Evolutionary conservation across 2,329 filamentous ascomycete species (phyloP), one percentile per base, ranked within the genome.

Genomic region (Trichoderma harzianum): DNA sequence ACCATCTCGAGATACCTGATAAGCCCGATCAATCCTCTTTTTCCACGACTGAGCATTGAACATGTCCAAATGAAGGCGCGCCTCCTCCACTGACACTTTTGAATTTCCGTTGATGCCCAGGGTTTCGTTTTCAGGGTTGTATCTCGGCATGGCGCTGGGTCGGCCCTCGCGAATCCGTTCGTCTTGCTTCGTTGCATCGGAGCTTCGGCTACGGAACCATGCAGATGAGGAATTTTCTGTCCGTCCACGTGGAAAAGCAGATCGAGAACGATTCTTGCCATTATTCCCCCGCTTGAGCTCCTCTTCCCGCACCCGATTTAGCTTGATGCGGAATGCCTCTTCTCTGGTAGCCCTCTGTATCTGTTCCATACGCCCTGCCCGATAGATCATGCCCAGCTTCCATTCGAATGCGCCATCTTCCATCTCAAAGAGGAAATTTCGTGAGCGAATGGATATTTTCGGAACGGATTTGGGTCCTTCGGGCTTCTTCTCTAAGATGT

Each of bases 331-430:
- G 81, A 97, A 98, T 0, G 95, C 95, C 75, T 97, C 94, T 79
- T 97, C 94, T 57, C 96, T 90, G 5, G 95, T 95, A 69, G 97
- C 84, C 24, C 96, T 89, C 80, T 98, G 96, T 79, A 92, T 91
- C 81, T 98, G 95, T 80, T 99, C 96, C 70, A 95, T 85, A 24
- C 95, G 86, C 0, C 97, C 96, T 60, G 93, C 90, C 36, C 95
- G 91, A 80, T 98, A 99, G 66, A 99, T 99, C 78, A 94, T 91
- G 18, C 95, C 94, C 11, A 99, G 85, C 79, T 98, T 98, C 93
- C 95, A 99, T 80, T 99, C 96, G 77, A 99, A 99, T 0, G 93
- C 92, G 64, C 96, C 95, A 79, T 99, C 96, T 82, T 99, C 96
- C 43, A 99, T 86, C 78, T 98, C 95, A 72, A 99, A 95, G 3